phyloP scores from a whole-genome alignment of 1,139 yeast species.

The Kluyveromyces marxianus region DNA sequence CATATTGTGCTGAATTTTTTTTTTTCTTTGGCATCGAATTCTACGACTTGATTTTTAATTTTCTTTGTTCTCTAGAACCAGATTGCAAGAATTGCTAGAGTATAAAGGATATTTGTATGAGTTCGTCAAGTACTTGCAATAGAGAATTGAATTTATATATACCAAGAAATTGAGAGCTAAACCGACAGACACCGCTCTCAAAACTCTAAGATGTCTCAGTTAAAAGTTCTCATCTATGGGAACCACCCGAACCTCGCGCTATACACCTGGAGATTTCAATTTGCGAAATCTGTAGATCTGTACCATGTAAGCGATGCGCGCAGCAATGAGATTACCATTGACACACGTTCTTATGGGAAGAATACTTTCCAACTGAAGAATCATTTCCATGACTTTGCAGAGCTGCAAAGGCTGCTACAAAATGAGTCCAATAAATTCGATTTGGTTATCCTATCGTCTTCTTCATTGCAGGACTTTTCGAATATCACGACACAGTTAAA shows the following conservation, averaged over 20 bases:
- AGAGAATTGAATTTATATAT: too few species aligned
- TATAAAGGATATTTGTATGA: too few species aligned
- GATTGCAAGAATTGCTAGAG: too few species aligned
- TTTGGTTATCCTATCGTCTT: slow-evolving; percentile 40
- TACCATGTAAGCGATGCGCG: slow-evolving; percentile 24
- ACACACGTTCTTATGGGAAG: slow-evolving; percentile 22
- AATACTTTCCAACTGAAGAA: slow-evolving; percentile 19
- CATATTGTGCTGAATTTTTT: too few species aligned
- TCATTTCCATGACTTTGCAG: slow-evolving; percentile 19
- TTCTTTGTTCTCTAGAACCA: too few species aligned
- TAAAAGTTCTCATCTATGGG: slow-evolving; percentile 28
- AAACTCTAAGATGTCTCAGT: slow-evolving; percentile 15
- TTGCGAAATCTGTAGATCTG: slow-evolving; percentile 28
- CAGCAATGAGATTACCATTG: slow-evolving; percentile 16
- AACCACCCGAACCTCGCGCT: slow-evolving; percentile 26
- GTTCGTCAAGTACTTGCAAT: too few species aligned
- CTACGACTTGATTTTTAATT: too few species aligned
- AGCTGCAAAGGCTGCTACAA: slow-evolving; percentile 13
- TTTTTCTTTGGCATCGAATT: too few species aligned
- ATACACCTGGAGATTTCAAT: slow-evolving; percentile 29
- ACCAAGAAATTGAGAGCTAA: too few species aligned
- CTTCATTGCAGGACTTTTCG: slow-evolving; percentile 42
- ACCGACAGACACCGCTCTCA: too few species aligned
- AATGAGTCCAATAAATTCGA: slow-evolving; percentile 33
- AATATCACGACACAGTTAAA: slow-evolving; percentile 33